phyloP scores from a whole-genome alignment of 768 basidiomycete genomes.

The Russula ochroleuca region DNA sequence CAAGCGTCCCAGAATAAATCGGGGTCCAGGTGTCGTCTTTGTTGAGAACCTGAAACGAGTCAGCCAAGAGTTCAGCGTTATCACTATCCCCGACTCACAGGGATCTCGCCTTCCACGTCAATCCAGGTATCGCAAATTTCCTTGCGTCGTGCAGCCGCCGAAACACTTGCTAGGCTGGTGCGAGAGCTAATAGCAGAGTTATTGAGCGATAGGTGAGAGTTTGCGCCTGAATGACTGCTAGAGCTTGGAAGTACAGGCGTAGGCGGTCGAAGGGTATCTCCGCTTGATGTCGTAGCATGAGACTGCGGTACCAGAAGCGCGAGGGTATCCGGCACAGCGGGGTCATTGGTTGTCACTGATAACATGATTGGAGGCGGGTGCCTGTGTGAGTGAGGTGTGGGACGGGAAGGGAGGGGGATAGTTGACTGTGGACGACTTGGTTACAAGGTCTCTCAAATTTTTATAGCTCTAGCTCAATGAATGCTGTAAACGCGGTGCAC shows the following conservation, averaged over 20 bases:
- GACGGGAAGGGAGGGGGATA: neutral
- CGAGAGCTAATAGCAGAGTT: neutral
- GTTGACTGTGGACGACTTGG: neutral
- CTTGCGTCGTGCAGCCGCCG: neutral
- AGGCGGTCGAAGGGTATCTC: neutral
- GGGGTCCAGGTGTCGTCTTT: neutral
- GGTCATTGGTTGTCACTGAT: neutral
- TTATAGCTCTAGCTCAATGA: no score
- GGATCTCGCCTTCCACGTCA: conserved; percentile 4
- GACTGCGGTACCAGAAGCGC: neutral
- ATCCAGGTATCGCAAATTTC: neutral
- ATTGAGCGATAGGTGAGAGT: neutral
- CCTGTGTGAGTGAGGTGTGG: no score
- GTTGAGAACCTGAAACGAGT: neutral
- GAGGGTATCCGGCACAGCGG: neutral
- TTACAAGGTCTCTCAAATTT: neutral
- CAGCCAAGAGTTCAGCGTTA: neutral
- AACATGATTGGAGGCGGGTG: neutral
- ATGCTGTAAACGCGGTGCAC: neutral
- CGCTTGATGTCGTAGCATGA: neutral
- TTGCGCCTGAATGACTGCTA: neutral
- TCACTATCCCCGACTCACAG: neutral
- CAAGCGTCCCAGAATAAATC: neutral
- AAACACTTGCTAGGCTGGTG: neutral
- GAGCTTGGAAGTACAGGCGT: neutral